Percentiles rank a stretch among this genome's conserved stretches.
Conservation (phyloP, 1,284 basidiomycete species). For the Boletus mariae region DNA sequence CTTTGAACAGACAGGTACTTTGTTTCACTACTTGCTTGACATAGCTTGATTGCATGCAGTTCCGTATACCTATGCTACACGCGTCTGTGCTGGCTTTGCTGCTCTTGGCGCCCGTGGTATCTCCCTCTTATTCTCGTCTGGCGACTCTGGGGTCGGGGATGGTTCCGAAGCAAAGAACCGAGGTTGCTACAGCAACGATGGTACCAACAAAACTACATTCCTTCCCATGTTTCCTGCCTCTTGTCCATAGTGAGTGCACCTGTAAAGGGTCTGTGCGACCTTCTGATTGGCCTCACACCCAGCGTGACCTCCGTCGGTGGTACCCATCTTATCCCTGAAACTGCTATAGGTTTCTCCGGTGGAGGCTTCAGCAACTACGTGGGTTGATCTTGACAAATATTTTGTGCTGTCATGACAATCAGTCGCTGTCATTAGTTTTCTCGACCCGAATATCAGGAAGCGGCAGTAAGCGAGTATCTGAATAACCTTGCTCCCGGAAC, state of each 20-base stretch:
- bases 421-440: conserved; percentile 11
- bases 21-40: background rate
- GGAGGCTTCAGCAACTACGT: conserved; percentile 57
- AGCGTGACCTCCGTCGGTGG: conserved; percentile 62
- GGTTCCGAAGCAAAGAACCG: conserved; percentile 45
- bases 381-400: background rate
- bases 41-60: conserved; percentile 37
- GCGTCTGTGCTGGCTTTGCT: conserved; percentile 63
- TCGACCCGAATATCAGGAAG: conserved; percentile 20
- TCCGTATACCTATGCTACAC: conserved; percentile 55
- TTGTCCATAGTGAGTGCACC: conserved; percentile 39
- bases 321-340: conserved; percentile 53
- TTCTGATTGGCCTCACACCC: background rate
- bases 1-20: conserved; percentile 58
- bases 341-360: conserved; percentile 54
- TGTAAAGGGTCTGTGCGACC: background rate
- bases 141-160: conserved; percentile 71
- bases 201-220: conserved; percentile 50
- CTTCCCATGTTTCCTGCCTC: conserved; percentile 54
- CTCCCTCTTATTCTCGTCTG: conserved; percentile 59
- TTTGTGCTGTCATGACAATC: background rate
- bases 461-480: conserved; percentile 35
- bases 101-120: conserved; percentile 58
- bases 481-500: conserved; percentile 41
- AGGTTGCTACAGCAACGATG: conserved; percentile 58